These are phyloP conservation scores for Pseudodiploospora longispora DNA, from an alignment of 2,329 filamentous ascomycete species.

Conservation along the genomic window DNA sequence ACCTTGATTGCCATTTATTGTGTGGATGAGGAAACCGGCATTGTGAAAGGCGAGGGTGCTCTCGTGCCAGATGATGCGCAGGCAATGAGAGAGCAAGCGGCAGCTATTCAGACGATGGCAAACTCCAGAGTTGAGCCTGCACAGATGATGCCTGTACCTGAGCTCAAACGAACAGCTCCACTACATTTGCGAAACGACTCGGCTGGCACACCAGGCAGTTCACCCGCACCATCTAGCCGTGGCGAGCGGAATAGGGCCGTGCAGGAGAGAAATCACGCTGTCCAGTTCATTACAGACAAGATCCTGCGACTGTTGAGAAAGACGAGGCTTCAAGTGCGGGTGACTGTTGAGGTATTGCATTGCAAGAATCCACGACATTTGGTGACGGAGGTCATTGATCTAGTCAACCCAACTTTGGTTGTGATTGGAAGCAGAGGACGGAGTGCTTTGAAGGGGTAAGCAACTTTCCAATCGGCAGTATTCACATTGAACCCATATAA, in stretches of 20 bases:
- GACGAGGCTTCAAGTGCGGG: conserved; percentile 83
- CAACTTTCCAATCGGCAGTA: conserved; percentile 10
- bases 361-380: conserved; percentile 97
- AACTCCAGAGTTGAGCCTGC: conserved; percentile 27
- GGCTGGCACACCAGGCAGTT: conserved; percentile 29
- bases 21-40: conserved; percentile 74
- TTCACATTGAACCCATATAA: neutral
- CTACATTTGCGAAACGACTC: conserved; percentile 22
- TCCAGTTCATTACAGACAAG: conserved; percentile 75
- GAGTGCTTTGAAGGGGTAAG: conserved; percentile 87
- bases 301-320: conserved; percentile 82
- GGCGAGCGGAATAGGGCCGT: conserved; percentile 55
- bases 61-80: conserved; percentile 64
- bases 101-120: conserved; percentile 58
- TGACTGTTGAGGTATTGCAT: conserved; percentile 93
- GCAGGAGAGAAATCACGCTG: conserved; percentile 70
- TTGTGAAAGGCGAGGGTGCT: conserved; percentile 39
- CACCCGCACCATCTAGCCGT: conserved; percentile 39
- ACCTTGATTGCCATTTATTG: conserved; percentile 91
- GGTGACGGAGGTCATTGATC: conserved; percentile 95
- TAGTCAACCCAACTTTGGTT: conserved; percentile 82
- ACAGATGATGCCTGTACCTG: conserved; percentile 24
- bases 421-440: conserved; percentile 87
- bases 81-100: conserved; percentile 67
- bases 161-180: conserved; percentile 23